Base-by-base conservation (phyloP, 2,329 filamentous ascomycete species). In the Dactylonectria macrodidyma region DNA sequence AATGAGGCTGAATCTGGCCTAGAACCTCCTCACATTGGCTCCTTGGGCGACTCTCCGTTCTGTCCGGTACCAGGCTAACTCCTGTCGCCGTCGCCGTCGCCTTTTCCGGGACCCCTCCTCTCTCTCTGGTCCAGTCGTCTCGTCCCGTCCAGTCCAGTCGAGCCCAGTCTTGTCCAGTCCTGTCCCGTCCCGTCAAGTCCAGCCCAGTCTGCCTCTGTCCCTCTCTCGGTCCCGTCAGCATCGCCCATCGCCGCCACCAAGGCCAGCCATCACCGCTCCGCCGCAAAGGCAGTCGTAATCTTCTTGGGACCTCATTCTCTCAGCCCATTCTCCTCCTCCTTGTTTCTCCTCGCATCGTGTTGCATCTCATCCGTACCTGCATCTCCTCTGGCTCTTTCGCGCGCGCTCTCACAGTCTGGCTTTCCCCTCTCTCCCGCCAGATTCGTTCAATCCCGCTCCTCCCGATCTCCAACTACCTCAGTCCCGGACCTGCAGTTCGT, bases 1-100 rank as follows among this genome's bases (percentile, higher is more conserved):
- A 66, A 71, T 74, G 74, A 76, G 74, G 73, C 74, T 76, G 74
- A 76, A 76, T 76, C 66, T 71, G 74, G 74, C 58, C 64, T 76
- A 76, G 74, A 72, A 75, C 71, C 50, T 62, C 68, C 56, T 60
- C 67, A 73, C 65, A 75, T 71, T 76, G 72, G 69, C 62, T 66
- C 52, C 44, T 66, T 50, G n/a, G 16, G 52, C 50, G n/a, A 47
- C 54, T 59, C 51, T 66, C 64, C 59, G 57, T 62, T 24, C 54
- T 51, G 56, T 38, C 60, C 50, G 56, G 55, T 64, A 41, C 55
- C 59, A 67, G 54, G 52, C 59, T 59, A 59, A 56, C 65, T 54
- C n/a, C 16, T 55, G 50, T 62, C 54, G 59, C 59, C 47, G 59
- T 58, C 64, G 44, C 46, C 57, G 55, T 70, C 59, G 66, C 63